Conservation (phyloP, 2,329 filamentous ascomycete genomes). For the Akanthomyces dipterigenus region DNA sequence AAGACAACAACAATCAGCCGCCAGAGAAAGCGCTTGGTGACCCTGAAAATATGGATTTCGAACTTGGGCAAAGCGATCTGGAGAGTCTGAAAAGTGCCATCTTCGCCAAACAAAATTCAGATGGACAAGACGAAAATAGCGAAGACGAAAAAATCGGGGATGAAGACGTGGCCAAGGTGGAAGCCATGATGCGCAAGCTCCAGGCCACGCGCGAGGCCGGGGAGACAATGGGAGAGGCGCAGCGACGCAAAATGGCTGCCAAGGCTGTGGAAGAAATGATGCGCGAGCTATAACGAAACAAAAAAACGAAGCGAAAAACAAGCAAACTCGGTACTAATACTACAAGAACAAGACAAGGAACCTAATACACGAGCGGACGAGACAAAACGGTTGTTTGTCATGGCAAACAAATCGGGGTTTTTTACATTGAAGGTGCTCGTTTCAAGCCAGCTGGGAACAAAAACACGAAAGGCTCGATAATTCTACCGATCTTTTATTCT, state of each 20-base stretch:
- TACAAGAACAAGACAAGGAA: not conserved
- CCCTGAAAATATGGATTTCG: slow-evolving; percentile 43
- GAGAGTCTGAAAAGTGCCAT: slow-evolving; percentile 46
- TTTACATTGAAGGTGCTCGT: no score
- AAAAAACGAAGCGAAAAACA: not conserved
- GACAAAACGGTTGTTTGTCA: no score
- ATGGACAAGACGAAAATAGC: not conserved
- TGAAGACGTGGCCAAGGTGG: slow-evolving; percentile 51
- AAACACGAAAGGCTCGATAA: no score
- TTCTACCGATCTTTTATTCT: no score
- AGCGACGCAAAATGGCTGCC: slow-evolving; percentile 54
- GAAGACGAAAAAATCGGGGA: slow-evolving; percentile 35
- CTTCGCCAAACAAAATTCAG: slow-evolving; percentile 26
- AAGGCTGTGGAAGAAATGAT: slow-evolving; percentile 59
- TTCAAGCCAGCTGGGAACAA: no score
- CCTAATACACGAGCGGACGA: not conserved
- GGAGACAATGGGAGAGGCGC: slow-evolving; percentile 52
- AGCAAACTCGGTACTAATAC: not conserved
- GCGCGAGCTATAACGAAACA: slow-evolving; percentile 41
- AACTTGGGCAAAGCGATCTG: slow-evolving; percentile 47
- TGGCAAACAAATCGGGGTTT: no score
- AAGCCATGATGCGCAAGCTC: slow-evolving; percentile 58
- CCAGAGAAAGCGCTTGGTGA: slow-evolving; percentile 33
- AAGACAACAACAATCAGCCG: slow-evolving; percentile 22
- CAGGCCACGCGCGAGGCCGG: slow-evolving; percentile 55